Evolutionary conservation across 2,329 filamentous ascomycete genomes (phyloP).

Genomic region (Botrytis paeoniae): DNA sequence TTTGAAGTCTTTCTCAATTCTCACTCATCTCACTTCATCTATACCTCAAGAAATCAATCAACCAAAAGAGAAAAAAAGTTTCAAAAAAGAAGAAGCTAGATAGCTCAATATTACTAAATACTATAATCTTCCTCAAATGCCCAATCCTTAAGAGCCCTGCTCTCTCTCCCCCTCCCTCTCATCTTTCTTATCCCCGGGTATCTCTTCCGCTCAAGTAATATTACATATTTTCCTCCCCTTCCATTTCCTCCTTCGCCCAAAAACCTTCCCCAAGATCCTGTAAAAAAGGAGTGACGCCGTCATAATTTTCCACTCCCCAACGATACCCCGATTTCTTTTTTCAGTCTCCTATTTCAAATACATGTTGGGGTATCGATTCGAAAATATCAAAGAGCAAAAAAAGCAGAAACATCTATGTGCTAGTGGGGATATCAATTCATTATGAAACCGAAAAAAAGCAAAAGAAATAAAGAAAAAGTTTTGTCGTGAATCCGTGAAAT

Average conservation of each 20-base stretch:
- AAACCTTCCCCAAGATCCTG: neutral
- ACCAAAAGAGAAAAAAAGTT: neutral
- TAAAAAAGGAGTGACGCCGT: conserved; percentile 22
- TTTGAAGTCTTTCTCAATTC: neutral
- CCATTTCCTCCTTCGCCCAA: neutral
- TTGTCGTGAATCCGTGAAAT: neutral
- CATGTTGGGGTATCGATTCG: conserved; percentile 4
- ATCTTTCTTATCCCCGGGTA: neutral
- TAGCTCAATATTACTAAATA: neutral
- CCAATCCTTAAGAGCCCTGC: neutral
- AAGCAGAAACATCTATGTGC: conserved; percentile 29
- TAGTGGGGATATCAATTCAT: conserved; percentile 28
- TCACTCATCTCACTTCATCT: neutral
- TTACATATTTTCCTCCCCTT: conserved; percentile 3
- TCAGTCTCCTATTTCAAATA: conserved; percentile 4
- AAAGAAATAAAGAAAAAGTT: neutral
- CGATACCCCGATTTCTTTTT: conserved; percentile 8
- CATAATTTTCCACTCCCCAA: conserved; percentile 15
- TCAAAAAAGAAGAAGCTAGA: neutral
- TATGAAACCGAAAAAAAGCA: conserved; percentile 16
- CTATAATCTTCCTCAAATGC: neutral
- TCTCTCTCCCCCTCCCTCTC: neutral
- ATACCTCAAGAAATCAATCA: neutral
- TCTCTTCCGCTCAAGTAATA: conserved; percentile 1
- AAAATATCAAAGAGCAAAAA: conserved; percentile 1